A percentile compares a stretch with the other conserved stretches of the same genome.
phyloP scores from a whole-genome alignment of 140 eudicot species.

The Anethum foeniculum region DNA sequence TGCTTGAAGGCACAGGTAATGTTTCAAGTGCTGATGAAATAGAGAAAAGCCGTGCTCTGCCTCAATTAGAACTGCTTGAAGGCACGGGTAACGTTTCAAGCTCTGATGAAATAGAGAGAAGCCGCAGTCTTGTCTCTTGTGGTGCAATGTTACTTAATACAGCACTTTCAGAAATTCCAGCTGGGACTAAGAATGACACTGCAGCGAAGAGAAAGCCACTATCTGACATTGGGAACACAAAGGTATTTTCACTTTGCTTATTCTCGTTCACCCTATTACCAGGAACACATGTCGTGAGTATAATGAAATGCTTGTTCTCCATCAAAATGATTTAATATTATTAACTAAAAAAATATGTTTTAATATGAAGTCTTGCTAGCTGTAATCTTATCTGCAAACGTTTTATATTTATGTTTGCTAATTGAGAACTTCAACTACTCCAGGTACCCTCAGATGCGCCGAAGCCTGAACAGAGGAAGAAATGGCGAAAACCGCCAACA shows the following conservation, averaged over 20 bases:
- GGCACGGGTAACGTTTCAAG: constrained; percentile 13
- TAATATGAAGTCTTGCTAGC: background rate
- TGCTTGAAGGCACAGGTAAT: constrained; percentile 15
- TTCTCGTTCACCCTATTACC: background rate
- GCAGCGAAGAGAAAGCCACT: constrained; percentile 56
- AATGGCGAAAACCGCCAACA: constrained; percentile 68
- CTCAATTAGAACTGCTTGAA: constrained; percentile 19
- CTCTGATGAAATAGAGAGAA: constrained; percentile 28
- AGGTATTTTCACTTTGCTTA: constrained; percentile 27
- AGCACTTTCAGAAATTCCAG: constrained; percentile 58
- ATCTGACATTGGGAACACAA: constrained; percentile 78
- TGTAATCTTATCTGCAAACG: background rate
- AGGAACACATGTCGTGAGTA: background rate
- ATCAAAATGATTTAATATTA: background rate
- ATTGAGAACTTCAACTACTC: constrained; percentile 1
- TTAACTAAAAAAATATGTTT: too few relatives aligned
- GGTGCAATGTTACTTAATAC: constrained; percentile 69
- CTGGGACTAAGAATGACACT: constrained; percentile 26
- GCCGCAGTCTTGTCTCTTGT: constrained; percentile 49
- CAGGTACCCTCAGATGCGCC: constrained; percentile 61
- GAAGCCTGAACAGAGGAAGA: constrained; percentile 52
- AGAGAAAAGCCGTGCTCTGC: constrained; percentile 25
- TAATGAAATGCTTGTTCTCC: background rate
- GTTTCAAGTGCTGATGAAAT: constrained; percentile 19
- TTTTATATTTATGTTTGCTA: background rate